phyloP scores from a whole-genome alignment of 257 asterid species.

The Nicotiana undulata region DNA sequence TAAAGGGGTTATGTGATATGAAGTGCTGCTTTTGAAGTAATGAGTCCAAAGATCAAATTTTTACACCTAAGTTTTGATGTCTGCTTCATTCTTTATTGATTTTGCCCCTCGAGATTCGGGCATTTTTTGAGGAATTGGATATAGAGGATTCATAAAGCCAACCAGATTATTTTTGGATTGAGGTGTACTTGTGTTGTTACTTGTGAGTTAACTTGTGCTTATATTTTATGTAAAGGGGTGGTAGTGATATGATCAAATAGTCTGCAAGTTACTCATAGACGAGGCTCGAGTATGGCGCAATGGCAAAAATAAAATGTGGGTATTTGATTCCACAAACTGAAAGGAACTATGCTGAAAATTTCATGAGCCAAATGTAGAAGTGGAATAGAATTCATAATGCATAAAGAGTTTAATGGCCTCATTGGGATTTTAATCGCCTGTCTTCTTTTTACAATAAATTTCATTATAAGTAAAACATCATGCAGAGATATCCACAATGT shows the following conservation, averaged over 20 bases:
- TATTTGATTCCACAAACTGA: not conserved
- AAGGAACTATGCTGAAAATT: not conserved
- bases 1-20: not conserved
- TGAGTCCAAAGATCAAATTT: not conserved
- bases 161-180: not conserved
- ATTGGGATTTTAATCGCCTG: not conserved
- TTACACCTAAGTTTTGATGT: not conserved
- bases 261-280: not conserved
- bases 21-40: not conserved
- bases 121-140: not conserved
- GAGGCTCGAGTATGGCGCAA: not conserved
- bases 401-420: not conserved
- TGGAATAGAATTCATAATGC: not conserved
- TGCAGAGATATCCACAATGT: not conserved
- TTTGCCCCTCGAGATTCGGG: not conserved
- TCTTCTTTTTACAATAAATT: not conserved
- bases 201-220: not conserved
- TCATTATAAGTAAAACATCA: not conserved
- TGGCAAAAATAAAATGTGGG: not conserved
- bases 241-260: not conserved
- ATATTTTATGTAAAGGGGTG: not conserved
- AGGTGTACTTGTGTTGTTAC: not conserved
- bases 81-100: not conserved
- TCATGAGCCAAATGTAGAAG: not conserved
- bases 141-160: not conserved